Evolutionary conservation across 441 rosid genomes (phyloP).

Genomic region (Codiaeum variegatum): DNA sequence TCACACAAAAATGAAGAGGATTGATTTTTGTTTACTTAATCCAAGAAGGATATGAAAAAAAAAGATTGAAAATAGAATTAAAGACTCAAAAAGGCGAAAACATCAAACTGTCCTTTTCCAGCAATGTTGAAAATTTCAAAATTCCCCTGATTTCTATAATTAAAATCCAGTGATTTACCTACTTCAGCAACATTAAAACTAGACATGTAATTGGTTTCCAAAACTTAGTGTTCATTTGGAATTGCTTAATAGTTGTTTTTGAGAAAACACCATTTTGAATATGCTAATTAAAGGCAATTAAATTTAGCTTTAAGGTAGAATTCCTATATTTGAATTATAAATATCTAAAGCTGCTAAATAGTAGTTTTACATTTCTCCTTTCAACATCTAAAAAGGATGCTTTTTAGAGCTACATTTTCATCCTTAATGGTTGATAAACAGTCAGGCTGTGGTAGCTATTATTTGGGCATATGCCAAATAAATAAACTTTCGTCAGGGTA

Average conservation of each 20-base stretch:
- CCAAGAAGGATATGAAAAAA: background rate
- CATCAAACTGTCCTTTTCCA: too few species aligned
- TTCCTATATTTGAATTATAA: background rate
- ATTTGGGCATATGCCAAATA: background rate
- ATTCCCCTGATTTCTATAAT: too few species aligned
- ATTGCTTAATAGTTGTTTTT: background rate
- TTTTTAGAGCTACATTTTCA: background rate
- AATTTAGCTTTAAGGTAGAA: background rate
- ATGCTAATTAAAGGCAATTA: background rate
- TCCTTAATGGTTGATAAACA: background rate
- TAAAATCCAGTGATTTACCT: too few species aligned
- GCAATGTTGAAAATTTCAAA: too few species aligned
- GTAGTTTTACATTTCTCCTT: background rate
- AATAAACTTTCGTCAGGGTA: background rate
- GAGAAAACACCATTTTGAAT: background rate
- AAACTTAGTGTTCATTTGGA: background rate
- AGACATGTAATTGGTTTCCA: background rate
- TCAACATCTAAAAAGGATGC: background rate
- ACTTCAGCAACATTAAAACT: too few species aligned
- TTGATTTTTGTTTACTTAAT: too few species aligned
- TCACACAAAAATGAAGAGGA: background rate
- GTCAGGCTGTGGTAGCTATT: background rate
- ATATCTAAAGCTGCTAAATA: background rate
- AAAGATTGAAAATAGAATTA: background rate
- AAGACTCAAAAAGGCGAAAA: background rate